These are phyloP conservation scores for Teratosphaeria epicoccoides DNA, from an alignment of 2,329 filamentous ascomycete genomes.

Conservation along the genomic window DNA sequence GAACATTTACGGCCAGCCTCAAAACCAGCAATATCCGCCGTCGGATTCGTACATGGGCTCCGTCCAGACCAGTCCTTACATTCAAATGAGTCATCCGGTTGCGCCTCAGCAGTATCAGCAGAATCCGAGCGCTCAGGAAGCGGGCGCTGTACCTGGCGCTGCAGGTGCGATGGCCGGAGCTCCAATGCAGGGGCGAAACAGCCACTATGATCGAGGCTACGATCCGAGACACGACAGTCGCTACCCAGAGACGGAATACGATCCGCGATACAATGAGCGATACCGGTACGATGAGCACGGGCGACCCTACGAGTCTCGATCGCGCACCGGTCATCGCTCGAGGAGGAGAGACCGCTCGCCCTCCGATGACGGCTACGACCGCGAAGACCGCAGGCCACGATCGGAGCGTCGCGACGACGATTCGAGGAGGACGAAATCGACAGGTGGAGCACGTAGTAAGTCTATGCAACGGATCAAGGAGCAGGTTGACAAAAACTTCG, in stretches of 20 bases:
- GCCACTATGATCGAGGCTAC: slow-evolving; percentile 2
- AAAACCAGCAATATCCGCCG: slow-evolving; percentile 6
- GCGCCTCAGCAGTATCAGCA: slow-evolving; percentile 14
- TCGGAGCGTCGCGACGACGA: slow-evolving; percentile 2
- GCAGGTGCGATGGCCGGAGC: slow-evolving; percentile 3
- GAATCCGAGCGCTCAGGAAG: slow-evolving; percentile 19
- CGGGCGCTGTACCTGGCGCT: slow-evolving; percentile 8
- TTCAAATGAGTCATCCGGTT: slow-evolving; percentile 11
- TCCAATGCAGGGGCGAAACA: slow-evolving; percentile 1
- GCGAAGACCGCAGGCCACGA: slow-evolving; percentile 1
- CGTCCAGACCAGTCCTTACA: slow-evolving; percentile 15
- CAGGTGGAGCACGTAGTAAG: slow-evolving; percentile 16
- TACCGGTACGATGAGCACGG: slow-evolving; percentile 10
- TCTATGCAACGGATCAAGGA: slow-evolving; percentile 12
- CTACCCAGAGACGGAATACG: slow-evolving; percentile 9
- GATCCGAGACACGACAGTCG: slow-evolving; percentile 5
- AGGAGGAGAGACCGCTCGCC: slow-evolving; percentile 4
- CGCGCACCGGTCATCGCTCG: background rate
- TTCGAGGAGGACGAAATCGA: slow-evolving; percentile 4
- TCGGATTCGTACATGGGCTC: slow-evolving; percentile 14
- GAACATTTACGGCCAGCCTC: slow-evolving; percentile 22
- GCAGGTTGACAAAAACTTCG: slow-evolving; percentile 18
- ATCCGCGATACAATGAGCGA: slow-evolving; percentile 5
- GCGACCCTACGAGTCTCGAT: slow-evolving; percentile 3
- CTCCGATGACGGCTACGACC: slow-evolving; percentile 1